These are phyloP conservation scores for Lepidium aucheri DNA, from an alignment of 345 rosid genomes.

Conservation along the genomic window DNA sequence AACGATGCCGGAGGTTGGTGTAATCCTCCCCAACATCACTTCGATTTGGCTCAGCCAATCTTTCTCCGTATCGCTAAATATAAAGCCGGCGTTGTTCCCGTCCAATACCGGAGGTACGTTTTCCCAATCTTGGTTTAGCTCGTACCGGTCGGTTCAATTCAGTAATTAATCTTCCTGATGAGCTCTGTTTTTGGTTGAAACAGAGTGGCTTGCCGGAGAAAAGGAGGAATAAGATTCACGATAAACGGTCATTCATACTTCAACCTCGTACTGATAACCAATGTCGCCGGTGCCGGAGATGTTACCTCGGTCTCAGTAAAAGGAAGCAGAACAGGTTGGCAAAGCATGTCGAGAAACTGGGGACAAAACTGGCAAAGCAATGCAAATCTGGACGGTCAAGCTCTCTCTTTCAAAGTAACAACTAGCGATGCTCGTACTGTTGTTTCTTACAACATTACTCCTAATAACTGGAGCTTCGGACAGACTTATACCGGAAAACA, in stretches of 20 bases:
- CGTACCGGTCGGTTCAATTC: not conserved
- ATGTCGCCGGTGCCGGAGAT: constrained; percentile 55
- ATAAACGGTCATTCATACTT: constrained; percentile 62
- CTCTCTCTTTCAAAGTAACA: constrained; percentile 51
- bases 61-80: constrained; percentile 72
- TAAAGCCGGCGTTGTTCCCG: constrained; percentile 70
- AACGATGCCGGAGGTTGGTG: constrained; percentile 80
- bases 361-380: constrained; percentile 69
- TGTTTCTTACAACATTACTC: constrained; percentile 34
- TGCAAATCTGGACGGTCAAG: constrained; percentile 41
- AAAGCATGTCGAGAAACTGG: constrained; percentile 55
- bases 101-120: constrained; percentile 53
- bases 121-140: not conserved
- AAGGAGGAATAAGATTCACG: constrained; percentile 48
- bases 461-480: constrained; percentile 47
- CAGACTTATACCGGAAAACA: constrained; percentile 48
- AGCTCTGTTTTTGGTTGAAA: not conserved
- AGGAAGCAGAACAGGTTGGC: constrained; percentile 45
- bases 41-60: constrained; percentile 74
- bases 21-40: constrained; percentile 75
- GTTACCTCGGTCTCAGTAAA: constrained; percentile 36
- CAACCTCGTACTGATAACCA: constrained; percentile 53
- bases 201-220: constrained; percentile 47
- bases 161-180: not conserved
- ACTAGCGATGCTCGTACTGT: constrained; percentile 45